Conservation (phyloP, 768 basidiomycete species). For the Russula olivacea region DNA sequence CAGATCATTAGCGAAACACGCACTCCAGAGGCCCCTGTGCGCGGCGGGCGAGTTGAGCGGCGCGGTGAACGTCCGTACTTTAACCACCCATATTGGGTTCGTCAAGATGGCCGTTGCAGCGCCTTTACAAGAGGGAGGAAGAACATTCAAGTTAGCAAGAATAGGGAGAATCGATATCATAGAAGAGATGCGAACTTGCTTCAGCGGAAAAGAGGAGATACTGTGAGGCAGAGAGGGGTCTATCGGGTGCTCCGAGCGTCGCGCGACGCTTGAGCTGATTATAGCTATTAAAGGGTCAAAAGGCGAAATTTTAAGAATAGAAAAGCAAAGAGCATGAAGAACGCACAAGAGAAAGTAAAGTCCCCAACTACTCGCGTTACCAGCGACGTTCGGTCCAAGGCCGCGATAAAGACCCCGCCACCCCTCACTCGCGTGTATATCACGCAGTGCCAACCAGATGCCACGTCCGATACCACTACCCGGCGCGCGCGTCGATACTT, state of each 20-base stretch:
- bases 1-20: constrained; percentile 26
- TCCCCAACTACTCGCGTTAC: constrained; percentile 96
- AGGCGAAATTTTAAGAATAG: not conserved
- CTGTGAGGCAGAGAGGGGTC: constrained; percentile 64
- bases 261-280: constrained; percentile 87
- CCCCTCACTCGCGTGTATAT: constrained; percentile 70
- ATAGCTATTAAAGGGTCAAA: constrained; percentile 51
- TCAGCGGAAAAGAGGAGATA: constrained; percentile 89
- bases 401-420: constrained; percentile 88
- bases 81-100: constrained; percentile 96
- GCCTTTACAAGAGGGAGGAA: constrained; percentile 46
- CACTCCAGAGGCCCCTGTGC: constrained; percentile 77
- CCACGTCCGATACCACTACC: constrained; percentile 58
- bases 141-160: constrained; percentile 14
- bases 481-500: constrained; percentile 69
- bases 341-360: constrained; percentile 96
- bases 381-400: constrained; percentile 83
- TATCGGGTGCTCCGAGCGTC: constrained; percentile 56
- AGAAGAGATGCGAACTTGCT: constrained; percentile 72
- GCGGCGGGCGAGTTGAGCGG: constrained; percentile 56
- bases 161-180: not conserved
- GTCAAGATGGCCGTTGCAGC: constrained; percentile 90
- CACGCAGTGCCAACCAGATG: constrained; percentile 69
- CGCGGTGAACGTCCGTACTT: constrained; percentile 95
- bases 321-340: not conserved